Percentiles rank a stretch among this genome's conserved stretches.
Evolutionary conservation across 192 early-diverging fungal genomes (phyloP).

Genomic region (Jimgerdemannia flammicorona): DNA sequence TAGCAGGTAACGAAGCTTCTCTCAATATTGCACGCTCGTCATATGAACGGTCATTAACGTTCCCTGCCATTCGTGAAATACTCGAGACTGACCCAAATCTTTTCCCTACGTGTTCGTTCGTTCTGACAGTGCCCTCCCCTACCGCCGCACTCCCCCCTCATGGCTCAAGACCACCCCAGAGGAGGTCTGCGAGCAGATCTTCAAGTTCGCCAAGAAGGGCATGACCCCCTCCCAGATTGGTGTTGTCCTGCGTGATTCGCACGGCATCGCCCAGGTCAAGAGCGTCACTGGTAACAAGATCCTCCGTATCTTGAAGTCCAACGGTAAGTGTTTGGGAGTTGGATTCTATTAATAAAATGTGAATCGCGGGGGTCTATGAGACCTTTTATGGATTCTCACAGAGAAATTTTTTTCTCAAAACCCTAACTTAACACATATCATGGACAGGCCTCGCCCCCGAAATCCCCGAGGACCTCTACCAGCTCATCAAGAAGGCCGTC

Average conservation of each 20-base stretch:
- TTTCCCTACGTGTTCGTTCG: no score
- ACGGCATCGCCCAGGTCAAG: slow-evolving; percentile 96
- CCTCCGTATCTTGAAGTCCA: slow-evolving; percentile 97
- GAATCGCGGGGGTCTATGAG: no score
- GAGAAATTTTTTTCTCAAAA: not conserved
- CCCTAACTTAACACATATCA: not conserved
- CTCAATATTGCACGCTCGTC: no score
- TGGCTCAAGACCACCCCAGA: slow-evolving; percentile 98
- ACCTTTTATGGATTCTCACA: no score
- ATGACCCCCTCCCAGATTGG: slow-evolving; percentile 98
- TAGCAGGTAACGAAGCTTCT: slow-evolving; percentile 14
- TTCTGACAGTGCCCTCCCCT: slow-evolving; percentile 75
- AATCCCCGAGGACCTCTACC: slow-evolving; percentile 98
- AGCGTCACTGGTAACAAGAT: slow-evolving; percentile 99
- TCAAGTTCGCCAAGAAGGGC: slow-evolving; percentile 99
- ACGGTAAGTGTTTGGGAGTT: slow-evolving; percentile 47
- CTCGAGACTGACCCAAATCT: no score
- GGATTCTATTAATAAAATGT: no score
- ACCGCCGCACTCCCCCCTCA: slow-evolving; percentile 94
- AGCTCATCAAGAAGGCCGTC: slow-evolving; percentile 99
- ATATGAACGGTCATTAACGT: no score
- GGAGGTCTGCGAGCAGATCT: slow-evolving; percentile 97
- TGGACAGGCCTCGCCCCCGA: slow-evolving; percentile 71
- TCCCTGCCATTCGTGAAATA: no score
- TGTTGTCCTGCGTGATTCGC: slow-evolving; percentile 93